Evolutionary conservation across 2,329 filamentous ascomycete species (phyloP).

Genomic region (Claviceps cyperi): DNA sequence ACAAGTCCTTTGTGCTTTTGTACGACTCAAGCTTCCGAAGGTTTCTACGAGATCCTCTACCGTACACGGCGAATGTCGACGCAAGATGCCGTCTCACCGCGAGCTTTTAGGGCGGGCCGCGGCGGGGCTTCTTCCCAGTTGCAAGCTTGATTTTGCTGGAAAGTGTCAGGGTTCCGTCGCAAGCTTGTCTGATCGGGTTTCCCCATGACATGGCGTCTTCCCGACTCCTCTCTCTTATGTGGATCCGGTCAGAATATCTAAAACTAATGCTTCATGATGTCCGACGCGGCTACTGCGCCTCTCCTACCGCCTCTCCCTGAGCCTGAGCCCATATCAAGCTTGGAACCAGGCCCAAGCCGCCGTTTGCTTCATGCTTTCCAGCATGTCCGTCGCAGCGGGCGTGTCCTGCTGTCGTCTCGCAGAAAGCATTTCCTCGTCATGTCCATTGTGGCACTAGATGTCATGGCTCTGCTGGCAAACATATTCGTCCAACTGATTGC

Average conservation of each 20-base stretch:
- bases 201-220: no score
- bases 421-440: constrained; percentile 32
- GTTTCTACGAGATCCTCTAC: no score
- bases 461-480: constrained; percentile 29
- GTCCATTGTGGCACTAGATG: constrained; percentile 29
- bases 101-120: no score
- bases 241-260: no score
- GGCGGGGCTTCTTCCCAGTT: no score
- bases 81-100: no score
- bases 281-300: background rate
- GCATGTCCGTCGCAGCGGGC: constrained; percentile 4
- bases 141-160: no score
- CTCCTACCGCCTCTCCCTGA: constrained; percentile 1
- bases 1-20: no score
- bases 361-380: constrained; percentile 1
- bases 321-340: background rate
- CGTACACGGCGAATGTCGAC: no score
- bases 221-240: no score
- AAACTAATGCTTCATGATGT: background rate
- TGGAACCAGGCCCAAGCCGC: constrained; percentile 1
- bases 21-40: no score
- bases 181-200: background rate
- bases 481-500: constrained; percentile 34
- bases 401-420: constrained; percentile 19
- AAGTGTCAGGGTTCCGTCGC: no score